Evolutionary conservation across 164 flowering plant genomes (phyloP).

Genomic region (Macadamia integrifolia): DNA sequence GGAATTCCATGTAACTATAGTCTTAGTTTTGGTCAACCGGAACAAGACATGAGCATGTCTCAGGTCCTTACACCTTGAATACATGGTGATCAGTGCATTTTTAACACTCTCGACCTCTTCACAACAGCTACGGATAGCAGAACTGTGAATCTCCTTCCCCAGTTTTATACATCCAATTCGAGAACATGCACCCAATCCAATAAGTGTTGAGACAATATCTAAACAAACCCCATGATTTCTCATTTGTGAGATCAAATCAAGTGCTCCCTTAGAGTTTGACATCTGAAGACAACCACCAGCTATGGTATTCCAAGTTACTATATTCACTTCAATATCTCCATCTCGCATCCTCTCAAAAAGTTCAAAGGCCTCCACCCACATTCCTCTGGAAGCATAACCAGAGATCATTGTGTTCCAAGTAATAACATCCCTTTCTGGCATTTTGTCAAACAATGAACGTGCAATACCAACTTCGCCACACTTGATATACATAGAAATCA

Average conservation of each 20-base stretch:
- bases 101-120: constrained; percentile 27
- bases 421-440: constrained; percentile 45
- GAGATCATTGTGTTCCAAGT: constrained; percentile 58
- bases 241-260: constrained; percentile 41
- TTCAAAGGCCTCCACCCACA: constrained; percentile 45
- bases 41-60: constrained; percentile 36
- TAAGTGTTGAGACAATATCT: constrained; percentile 38
- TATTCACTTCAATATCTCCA: constrained; percentile 20
- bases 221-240: constrained; percentile 19
- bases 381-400: constrained; percentile 40
- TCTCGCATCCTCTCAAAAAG: constrained; percentile 32
- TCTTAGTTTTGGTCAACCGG: constrained; percentile 21
- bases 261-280: constrained; percentile 34
- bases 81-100: constrained; percentile 59
- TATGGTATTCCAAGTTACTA: constrained; percentile 49
- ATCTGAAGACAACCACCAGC: constrained; percentile 43
- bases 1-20: constrained; percentile 52
- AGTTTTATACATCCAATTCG: constrained; percentile 28
- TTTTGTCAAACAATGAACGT: constrained; percentile 39
- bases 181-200: constrained; percentile 52
- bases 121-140: constrained; percentile 29
- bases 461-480: constrained; percentile 39
- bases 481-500: constrained; percentile 51
- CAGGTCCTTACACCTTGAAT: constrained; percentile 43
- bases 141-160: constrained; percentile 54